Base-by-base conservation (phyloP, 495 filamentous ascomycete species). In the Penicillium cosmopolitanum region DNA sequence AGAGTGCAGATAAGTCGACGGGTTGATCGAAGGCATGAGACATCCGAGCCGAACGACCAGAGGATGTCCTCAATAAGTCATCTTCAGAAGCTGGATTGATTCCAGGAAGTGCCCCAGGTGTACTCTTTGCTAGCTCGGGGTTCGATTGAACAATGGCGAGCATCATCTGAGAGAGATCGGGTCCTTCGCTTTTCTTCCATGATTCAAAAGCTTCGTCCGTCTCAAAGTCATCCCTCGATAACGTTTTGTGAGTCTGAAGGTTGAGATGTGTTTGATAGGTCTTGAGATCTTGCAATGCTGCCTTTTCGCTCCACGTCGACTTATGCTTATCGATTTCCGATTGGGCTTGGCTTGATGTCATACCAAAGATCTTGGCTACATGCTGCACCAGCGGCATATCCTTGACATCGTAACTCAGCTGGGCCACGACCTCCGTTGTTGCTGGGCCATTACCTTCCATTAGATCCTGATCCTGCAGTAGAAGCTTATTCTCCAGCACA, bases 361-460 rank as follows among this genome's bases (percentile, higher is more conserved):
- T 81, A 43, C 87, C 88, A 70, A 97, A 99, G 54, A 97, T 89
- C 56, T 82, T 87, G 44, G 87, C 86, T 23, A 98, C 94, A 50
- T 87, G 82, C 69, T 93, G 89, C 28, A 97, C 96, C 73, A 97
- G 83, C 19, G 86, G 87, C 96, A 99, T 99, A 68, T 99, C 96
- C 76, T 93, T 96, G 51, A 97, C 87, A 71, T 96, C 89, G 68
- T 96, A 92, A 70, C 86, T 95, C 48, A 95, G 71, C 2, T 93
- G 91, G 10, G 90, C 85, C 31, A 88, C 80, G 8, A 91, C 90
- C 69, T 96, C 93, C 31, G 91, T 84, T 15, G 84, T 84, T 33
- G 84, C 64, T 51, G 83, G 77, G 50, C 83, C 77, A 65, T 79
- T 90, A 57, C 71, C 76, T 67, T 80, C 70, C 53, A 80, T 76